Evolutionary conservation across 495 filamentous ascomycete genomes (phyloP), one percentile per base, ranked within the genome.

Genomic region (Penicillium odoratum): DNA sequence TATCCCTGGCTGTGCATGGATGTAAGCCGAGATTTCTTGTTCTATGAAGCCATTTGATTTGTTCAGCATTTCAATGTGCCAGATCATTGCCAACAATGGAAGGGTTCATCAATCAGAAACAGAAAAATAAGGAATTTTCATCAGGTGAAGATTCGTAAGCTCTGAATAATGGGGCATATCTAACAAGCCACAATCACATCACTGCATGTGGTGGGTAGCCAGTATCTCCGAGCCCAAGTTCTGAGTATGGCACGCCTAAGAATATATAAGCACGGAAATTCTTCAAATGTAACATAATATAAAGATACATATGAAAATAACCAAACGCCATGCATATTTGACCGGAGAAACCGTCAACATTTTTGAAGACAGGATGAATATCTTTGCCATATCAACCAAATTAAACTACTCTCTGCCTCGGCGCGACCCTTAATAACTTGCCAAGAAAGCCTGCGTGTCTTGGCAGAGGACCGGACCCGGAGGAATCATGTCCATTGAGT

Each of bases 1-100:
- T 28, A 86, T 98, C 64, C 94, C 94, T 10, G 88, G 89, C 30
- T 70, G 93, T 61, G 11, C 67, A 21, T 77, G 69, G 67, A 51
- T 79, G 63, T 77, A 53, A 67, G 8, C 34, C 31, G 31, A 33
- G 0, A 33, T 33, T 10, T 33, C 21, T 21, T 40, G 38, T 40
- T 16, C 15, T 16, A 5, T 21, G 21, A 21, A 21, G 21, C 21
- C 21, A 2, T 21, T 21, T 2, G 1, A 21, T 21, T 21, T 21
- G 21, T 21, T 21, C 21, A 2, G 21, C 21, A 21, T 21, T 21
- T 21, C 21, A 21, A 21, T 21, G 21, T 21, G 21, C 21, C 21
- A 21, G 21, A 21, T 21, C 21, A 1, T 21, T 21, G 21, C 21
- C 21, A 33, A 2, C 30, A 33, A 33, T 33, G 5, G 30, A 5